Evolutionary conservation across 2,329 filamentous ascomycete genomes (phyloP).

Genomic region (Teratosphaeria gauchensis): DNA sequence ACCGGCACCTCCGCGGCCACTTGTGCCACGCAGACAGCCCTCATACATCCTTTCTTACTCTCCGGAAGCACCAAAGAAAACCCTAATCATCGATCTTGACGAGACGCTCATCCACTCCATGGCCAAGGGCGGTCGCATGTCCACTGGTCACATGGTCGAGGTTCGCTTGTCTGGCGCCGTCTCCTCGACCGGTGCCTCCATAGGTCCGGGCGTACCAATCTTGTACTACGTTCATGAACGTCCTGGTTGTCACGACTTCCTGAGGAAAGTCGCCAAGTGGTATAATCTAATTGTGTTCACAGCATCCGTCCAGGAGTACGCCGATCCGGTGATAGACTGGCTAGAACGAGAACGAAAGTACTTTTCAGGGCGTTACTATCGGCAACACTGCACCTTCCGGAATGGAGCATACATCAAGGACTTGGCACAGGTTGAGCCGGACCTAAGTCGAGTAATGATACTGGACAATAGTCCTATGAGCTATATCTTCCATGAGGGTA

Average conservation of each 20-base stretch:
- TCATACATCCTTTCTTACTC: conserved; percentile 63
- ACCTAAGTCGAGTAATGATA: conserved; percentile 97
- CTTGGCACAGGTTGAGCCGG: conserved; percentile 87
- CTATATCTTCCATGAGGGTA: conserved; percentile 98
- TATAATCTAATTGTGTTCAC: conserved; percentile 97
- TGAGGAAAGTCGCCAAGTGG: conserved; percentile 92
- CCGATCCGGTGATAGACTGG: conserved; percentile 98
- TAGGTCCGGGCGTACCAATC: conserved; percentile 87
- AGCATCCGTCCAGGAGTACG: conserved; percentile 95
- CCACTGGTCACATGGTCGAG: conserved; percentile 96
- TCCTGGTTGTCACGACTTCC: conserved; percentile 91
- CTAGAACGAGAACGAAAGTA: conserved; percentile 93
- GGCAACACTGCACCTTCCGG: conserved; percentile 91
- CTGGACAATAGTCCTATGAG: conserved; percentile 96
- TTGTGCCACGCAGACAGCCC: conserved; percentile 80
- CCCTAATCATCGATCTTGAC: conserved; percentile 87
- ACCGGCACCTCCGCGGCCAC: conserved; percentile 76
- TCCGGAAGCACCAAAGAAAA: conserved; percentile 66
- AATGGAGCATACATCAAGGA: conserved; percentile 98
- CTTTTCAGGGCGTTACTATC: conserved; percentile 87
- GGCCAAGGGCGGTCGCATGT: conserved; percentile 92
- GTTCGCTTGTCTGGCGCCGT: conserved; percentile 40
- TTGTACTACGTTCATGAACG: conserved; percentile 98
- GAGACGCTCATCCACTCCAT: conserved; percentile 98
- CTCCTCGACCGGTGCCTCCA: conserved; percentile 17